Base-by-base conservation (phyloP, 805 yeast genomes). In the Cyberlindnera lachancei region DNA sequence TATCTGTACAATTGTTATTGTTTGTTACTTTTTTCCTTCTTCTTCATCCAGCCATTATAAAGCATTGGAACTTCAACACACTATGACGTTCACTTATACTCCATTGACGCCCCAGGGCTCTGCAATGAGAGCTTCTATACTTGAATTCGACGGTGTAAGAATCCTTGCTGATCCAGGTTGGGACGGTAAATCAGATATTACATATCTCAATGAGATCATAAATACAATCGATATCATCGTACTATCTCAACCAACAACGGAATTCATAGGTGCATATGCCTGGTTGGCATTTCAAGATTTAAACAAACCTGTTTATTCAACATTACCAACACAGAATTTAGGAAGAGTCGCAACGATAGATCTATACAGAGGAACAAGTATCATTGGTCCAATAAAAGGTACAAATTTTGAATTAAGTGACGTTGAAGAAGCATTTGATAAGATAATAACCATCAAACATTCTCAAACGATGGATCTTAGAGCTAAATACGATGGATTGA, bases 311-410 rank as follows among this genome's bases (percentile, higher is more conserved):
- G 80, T 81, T 0, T 92, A 82, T 52, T 75, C 96, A 0, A 90
- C 98, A 0, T 58, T 86, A n/a, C 97, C 99, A 0, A 82, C 88
- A 2, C 67, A 79, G 10, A 88, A 85, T 48, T 61, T 92, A 48
- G 97, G 96, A 1, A 68, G 94, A 44, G 74, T 85, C 13, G 66
- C 94, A 5, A 80, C 94, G 0, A 73, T 84, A n/a, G 98, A 92
- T 45, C 61, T 73, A 19, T 92, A 87, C 52, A 59, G 94, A 38
- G 61, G 82, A 3, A 56, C 56, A 12, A 95, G 96, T 2, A 50
- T 86, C 1, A 59, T 83, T 24, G 96, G 96, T 0, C 90, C 95
- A 0, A 59, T 67, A 34, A 57, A 66, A 14, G 61, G 68, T 11
- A 73, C 82, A 4, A 46, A 64, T 7, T 55, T 81, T 41, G 90